phyloP scores from a whole-genome alignment of 2,329 filamentous ascomycete genomes.

The Aspergillus piperis region DNA sequence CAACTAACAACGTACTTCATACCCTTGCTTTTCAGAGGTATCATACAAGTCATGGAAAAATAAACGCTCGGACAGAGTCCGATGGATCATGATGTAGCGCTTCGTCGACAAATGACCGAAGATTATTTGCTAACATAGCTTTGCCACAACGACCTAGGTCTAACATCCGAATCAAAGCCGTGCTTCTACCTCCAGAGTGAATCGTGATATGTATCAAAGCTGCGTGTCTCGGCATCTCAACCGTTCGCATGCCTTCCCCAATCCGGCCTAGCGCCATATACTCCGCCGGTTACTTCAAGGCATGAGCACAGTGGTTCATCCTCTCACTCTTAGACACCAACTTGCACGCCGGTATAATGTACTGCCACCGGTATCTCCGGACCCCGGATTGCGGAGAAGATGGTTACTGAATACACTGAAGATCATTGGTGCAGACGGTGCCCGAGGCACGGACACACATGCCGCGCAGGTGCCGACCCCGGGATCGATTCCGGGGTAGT shows the following conservation, averaged over 20 bases:
- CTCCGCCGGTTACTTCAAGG: not conserved
- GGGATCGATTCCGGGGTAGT: conserved; percentile 16
- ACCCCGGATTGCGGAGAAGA: not conserved
- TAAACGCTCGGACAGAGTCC: too few relatives aligned
- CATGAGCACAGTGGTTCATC: too few relatives aligned
- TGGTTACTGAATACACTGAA: not conserved
- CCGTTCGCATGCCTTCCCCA: not conserved
- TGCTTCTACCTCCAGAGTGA: too few relatives aligned
- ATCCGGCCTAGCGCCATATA: not conserved
- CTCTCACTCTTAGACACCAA: not conserved
- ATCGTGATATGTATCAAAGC: too few relatives aligned
- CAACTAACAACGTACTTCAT: too few relatives aligned
- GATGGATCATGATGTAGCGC: too few relatives aligned
- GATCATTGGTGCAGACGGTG: not conserved
- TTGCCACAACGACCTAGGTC: too few relatives aligned
- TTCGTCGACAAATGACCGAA: too few relatives aligned
- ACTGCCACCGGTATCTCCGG: not conserved
- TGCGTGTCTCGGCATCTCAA: not conserved
- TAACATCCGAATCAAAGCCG: too few relatives aligned
- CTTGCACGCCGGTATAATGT: not conserved
- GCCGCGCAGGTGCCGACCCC: conserved; percentile 9
- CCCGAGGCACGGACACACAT: conserved; percentile 1
- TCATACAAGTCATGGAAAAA: too few relatives aligned
- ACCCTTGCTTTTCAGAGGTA: too few relatives aligned
- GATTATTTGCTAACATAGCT: too few relatives aligned